These are phyloP conservation scores for Centrapalus pauciflorus DNA, from an alignment of 129 eudicot species.

Conservation along the genomic window DNA sequence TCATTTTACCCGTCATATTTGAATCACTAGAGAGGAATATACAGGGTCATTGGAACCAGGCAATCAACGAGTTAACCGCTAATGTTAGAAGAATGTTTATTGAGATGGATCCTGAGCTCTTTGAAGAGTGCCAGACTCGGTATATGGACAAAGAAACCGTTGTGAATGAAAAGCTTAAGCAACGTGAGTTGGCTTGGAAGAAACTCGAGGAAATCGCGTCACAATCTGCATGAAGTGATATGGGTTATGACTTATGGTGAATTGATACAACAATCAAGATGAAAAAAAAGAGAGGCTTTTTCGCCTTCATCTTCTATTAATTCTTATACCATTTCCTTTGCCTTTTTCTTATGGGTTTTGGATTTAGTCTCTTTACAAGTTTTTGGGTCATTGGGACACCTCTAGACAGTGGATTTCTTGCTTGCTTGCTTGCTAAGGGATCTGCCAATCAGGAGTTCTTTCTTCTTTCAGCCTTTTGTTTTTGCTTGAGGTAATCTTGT, in stretches of 20 bases:
- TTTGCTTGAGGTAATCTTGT: conserved; percentile 18
- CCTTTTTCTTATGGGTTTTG: background rate
- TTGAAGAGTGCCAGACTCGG: conserved; percentile 43
- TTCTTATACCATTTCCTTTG: background rate
- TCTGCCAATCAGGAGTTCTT: background rate
- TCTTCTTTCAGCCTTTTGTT: background rate
- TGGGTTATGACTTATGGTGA: conserved; percentile 10
- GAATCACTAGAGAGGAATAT: conserved; percentile 47
- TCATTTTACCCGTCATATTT: conserved; percentile 49
- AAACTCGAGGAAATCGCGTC: conserved; percentile 51
- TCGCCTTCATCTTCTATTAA: background rate
- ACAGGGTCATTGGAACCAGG: conserved; percentile 53
- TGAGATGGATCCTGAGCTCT: conserved; percentile 61
- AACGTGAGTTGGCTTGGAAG: conserved; percentile 42
- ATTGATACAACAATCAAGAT: background rate
- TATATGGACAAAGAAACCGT: conserved; percentile 39
- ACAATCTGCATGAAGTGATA: conserved; percentile 12
- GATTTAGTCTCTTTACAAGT: background rate
- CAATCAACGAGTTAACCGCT: conserved; percentile 44
- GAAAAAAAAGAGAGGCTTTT: background rate
- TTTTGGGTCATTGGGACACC: background rate
- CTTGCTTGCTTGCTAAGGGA: background rate
- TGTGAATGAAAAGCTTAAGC: conserved; percentile 24
- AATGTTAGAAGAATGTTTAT: conserved; percentile 54
- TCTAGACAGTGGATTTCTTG: background rate